Evolutionary conservation across 2,329 filamentous ascomycete species (phyloP), one percentile per base, ranked within the genome.

Genomic region (Stromatinia cepivora): DNA sequence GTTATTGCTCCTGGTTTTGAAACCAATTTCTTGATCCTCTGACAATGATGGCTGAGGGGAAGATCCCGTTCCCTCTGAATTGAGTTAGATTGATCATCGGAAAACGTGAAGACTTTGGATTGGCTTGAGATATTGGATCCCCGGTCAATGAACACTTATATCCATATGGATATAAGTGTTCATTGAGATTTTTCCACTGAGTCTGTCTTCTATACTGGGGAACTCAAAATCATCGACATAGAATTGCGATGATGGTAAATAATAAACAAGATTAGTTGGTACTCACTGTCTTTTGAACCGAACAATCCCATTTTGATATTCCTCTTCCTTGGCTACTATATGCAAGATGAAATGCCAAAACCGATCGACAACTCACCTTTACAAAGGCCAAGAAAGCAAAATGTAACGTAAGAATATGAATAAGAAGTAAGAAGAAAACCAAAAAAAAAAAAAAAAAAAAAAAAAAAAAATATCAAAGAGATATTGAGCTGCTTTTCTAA

Each of bases 1-100:
- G 58, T 75, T 75, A 36, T 72, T 73, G 7, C 53, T 39, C 36
- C 73, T 71, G 46, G 70, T 69, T 45, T 76, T 76, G 45, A 71
- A 62, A 10, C 70, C 75, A 2, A 69, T 45, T 62, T 77, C 76
- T 22, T 70, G 65, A 56, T 76, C 64, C 15, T 66, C 56, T n/a
- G 57, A 53, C 17, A 53, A 31, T 20, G 36, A 62, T 4, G 36
- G 17, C n/a, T 61, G 28, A 62, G 48, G 66, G 3, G 48, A 62
- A 42, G 48, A 53, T 42, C 46, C 56, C 42, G n/a, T 31, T 68
- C 63, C 57, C 25, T 68, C 46, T 68, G 7, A 2, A 57, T 56
- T 45, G 3, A 39, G 28, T 57, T 66, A 66, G 52, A 46, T 20
- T 56, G 25, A 46, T 34, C 36, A 15, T 63, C 2, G 39, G 36